phyloP scores from a whole-genome alignment of 2,329 filamentous ascomycete species.

The Drechslera avenae region DNA sequence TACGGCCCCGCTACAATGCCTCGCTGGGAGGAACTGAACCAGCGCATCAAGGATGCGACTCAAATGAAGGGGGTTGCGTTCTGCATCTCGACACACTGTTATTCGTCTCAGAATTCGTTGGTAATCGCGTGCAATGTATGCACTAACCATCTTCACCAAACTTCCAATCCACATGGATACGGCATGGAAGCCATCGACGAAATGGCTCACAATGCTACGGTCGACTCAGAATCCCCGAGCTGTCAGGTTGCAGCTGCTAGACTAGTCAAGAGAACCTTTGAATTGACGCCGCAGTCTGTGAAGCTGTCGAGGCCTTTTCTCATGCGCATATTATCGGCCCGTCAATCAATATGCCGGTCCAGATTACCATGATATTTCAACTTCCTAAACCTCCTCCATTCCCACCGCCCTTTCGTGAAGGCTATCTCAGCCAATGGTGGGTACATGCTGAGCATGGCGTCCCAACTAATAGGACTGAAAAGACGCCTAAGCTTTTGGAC shows the following conservation, averaged over 20 bases:
- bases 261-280: constrained; percentile 47
- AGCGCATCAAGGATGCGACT: constrained; percentile 18
- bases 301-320: constrained; percentile 56
- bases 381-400: constrained; percentile 21
- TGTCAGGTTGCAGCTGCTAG: constrained; percentile 20
- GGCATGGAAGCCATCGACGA: constrained; percentile 19
- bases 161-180: constrained; percentile 15
- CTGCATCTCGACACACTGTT: constrained; percentile 18
- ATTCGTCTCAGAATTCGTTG: constrained; percentile 17
- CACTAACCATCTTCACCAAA: constrained; percentile 20
- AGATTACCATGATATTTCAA: constrained; percentile 29
- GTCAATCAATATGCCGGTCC: constrained; percentile 20
- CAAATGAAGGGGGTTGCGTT: constrained; percentile 12
- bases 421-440: constrained; percentile 19
- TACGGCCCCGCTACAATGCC: constrained; percentile 22
- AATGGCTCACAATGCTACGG: constrained; percentile 24
- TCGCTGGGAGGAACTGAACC: constrained; percentile 22
- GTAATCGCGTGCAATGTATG: constrained; percentile 16
- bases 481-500: constrained; percentile 24
- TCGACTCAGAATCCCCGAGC: constrained; percentile 15
- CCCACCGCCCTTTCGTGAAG: constrained; percentile 30
- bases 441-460: constrained; percentile 20
- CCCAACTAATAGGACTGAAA: constrained; percentile 19
- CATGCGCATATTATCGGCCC: constrained; percentile 22
- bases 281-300: constrained; percentile 36